Evolutionary conservation across 2,329 filamentous ascomycete genomes (phyloP), one percentile per base, ranked within the genome.

Genomic region (Coniochaeta sp.): DNA sequence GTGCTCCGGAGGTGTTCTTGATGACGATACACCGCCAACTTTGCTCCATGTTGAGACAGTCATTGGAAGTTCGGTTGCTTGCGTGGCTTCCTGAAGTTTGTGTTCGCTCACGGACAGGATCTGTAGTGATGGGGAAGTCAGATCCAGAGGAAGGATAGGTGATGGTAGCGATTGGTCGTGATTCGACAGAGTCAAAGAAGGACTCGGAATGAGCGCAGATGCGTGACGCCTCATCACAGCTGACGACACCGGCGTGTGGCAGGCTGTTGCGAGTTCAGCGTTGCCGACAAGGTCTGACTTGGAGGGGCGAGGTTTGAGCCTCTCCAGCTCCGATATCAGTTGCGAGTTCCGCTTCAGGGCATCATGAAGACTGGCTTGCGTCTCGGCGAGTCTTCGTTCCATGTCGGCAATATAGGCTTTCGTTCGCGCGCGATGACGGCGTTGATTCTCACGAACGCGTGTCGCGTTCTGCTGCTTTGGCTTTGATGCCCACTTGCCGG

Each of bases 381-480:
- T 65, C 26, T 64, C 61, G 6, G 34, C 56, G 6, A 75, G 67
- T 7, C 63, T 60, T 19, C 66, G 59, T 64, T 79, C 76, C 1
- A 79, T 67, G 0, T 71, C 69, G 1, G 71, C 65, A 28, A 81
- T 72, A 40, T 73, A 71, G 40, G 72, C 70, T 55, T 74, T 76
- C 47, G 74, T 72, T 32, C 75, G 70, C 9, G 77, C 77, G 4
- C 79, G 76, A 64, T 82, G 79, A 26, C 79, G 74, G 42, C 79
- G 75, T 65, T 82, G 79, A 63, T 82, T 82, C 54, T 82, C 75
- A n/a, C 79, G 77, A 17, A 79, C 74, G 8, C 79, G 73, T 9
- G 64, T 65, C 2, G 69, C 67, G 24, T 73, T 69, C 60, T 74
- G 67, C 4, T 71, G 67, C 5, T 67, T 64, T 3, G 71, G 61